phyloP scores from a whole-genome alignment of 441 rosid species.

The Erodium trifolium region DNA sequence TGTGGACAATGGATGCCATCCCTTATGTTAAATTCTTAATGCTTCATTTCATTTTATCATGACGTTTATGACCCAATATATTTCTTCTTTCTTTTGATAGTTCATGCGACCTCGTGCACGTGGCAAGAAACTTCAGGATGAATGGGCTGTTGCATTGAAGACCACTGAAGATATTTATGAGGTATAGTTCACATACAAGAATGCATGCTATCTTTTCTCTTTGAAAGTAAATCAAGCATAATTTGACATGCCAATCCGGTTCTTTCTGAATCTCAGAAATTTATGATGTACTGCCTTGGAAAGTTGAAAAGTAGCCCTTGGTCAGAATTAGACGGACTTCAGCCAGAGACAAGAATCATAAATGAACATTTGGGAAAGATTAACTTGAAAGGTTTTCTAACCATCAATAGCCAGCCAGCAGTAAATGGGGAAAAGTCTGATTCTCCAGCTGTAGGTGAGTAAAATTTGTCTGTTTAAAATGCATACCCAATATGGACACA shows the following conservation, averaged over 20 bases:
- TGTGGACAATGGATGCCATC: neutral
- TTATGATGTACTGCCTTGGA: conserved; percentile 70
- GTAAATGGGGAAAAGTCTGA: conserved; percentile 80
- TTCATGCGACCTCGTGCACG: conserved; percentile 84
- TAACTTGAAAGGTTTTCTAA: conserved; percentile 78
- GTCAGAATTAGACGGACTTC: conserved; percentile 90
- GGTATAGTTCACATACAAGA: conserved; percentile 33
- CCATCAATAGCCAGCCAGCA: conserved; percentile 97
- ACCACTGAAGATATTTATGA: conserved; percentile 65
- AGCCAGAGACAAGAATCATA: conserved; percentile 86
- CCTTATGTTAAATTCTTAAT: neutral
- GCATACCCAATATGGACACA: no score
- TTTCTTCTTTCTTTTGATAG: conserved; percentile 24
- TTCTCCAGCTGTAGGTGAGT: conserved; percentile 70
- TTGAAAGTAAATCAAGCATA: conserved; percentile 7
- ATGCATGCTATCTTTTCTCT: conserved; percentile 4
- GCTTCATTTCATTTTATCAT: neutral
- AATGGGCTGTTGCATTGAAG: conserved; percentile 70
- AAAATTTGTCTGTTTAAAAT: neutral
- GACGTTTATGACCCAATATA: neutral
- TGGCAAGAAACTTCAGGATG: conserved; percentile 83
- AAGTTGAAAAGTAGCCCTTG: conserved; percentile 78
- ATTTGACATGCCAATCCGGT: conserved; percentile 5
- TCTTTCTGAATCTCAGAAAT: conserved; percentile 47
- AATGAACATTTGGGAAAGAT: conserved; percentile 70